Evolutionary conservation across 495 filamentous ascomycete genomes (phyloP), one percentile per base, ranked within the genome.

Genomic region (Mycothermus thermophilus): DNA sequence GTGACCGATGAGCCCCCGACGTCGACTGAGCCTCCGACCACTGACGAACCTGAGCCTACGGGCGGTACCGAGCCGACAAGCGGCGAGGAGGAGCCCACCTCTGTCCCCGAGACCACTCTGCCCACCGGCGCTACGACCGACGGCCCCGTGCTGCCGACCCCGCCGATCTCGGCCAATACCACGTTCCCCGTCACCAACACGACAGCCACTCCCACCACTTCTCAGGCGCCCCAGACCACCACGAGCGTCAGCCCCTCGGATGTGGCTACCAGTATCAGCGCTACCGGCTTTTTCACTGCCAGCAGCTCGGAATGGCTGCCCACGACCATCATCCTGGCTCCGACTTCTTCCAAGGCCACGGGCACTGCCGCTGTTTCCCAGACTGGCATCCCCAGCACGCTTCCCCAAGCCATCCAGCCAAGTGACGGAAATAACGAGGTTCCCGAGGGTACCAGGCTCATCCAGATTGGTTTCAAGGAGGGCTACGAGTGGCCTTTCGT

Each of bases 381-480:
- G 4, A 68, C 60, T 21, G 69, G 63, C 18, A 63, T 82, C 38
- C 72, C 81, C 0, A 66, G 75, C 0, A 51, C 57, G 19, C 63
- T 92, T 27, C 86, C 88, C 8, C 72, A 71, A 39, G 71, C 81
- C 18, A 90, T 96, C 41, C 67, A 72, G 14, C 85, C 87, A 8
- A 51, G 55, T 15, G 38, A 45, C 7, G 33, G 40, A 6, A 9
- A 25, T 9, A 30, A 23, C 1, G 28, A 47, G 13, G 52, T 57
- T 26, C 83, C 87, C 2, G 50, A 59, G 2, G 80, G 80, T 45
- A 72, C 70, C 1, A 54, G 40, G 13, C 51, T 85, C 43, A 75
- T 94, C 41, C 84, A 94, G 47, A 65, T 97, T 38, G 92, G 83
- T 9, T 93, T 95, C 67, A 60, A 72, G 17, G 75, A 75, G 46